phyloP scores from a whole-genome alignment of 768 basidiomycete species.

The Collybia nuda region DNA sequence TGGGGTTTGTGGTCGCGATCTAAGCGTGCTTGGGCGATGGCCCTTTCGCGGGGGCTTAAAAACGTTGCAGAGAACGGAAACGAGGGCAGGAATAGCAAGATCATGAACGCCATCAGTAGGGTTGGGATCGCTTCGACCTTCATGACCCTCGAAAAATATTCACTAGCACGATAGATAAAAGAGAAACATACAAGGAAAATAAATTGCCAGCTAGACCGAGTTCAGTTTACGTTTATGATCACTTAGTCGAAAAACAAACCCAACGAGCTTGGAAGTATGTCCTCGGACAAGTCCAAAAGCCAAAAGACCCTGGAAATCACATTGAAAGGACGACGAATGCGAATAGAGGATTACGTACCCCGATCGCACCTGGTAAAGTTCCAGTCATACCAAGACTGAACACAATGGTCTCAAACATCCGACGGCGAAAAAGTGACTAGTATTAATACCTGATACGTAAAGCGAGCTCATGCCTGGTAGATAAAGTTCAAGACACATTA shows the following conservation, averaged over 20 bases:
- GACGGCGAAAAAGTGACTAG: too few relatives aligned
- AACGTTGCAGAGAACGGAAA: slow-evolving; percentile 57
- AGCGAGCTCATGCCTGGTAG: slow-evolving; percentile 45
- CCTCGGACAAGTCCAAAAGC: slow-evolving; percentile 57
- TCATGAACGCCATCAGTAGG: slow-evolving; percentile 46
- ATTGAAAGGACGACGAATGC: neutral
- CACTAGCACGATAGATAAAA: neutral
- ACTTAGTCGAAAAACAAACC: slow-evolving; percentile 20
- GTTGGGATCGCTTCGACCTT: slow-evolving; percentile 60
- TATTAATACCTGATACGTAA: slow-evolving; percentile 42
- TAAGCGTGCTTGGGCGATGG: slow-evolving; percentile 58
- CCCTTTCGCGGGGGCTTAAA: slow-evolving; percentile 48
- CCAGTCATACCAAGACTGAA: slow-evolving; percentile 57
- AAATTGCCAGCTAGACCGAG: slow-evolving; percentile 50
- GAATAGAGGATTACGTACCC: slow-evolving; percentile 26
- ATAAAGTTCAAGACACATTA: too few relatives aligned
- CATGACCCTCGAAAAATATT: too few relatives aligned
- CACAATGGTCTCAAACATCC: neutral
- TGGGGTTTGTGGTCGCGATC: slow-evolving; percentile 56
- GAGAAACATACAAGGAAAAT: slow-evolving; percentile 44
- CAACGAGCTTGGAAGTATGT: slow-evolving; percentile 40
- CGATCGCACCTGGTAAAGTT: slow-evolving; percentile 55
- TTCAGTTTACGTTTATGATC: too few relatives aligned
- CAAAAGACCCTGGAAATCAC: slow-evolving; percentile 41
- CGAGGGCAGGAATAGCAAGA: slow-evolving; percentile 51